Evolutionary conservation across 768 basidiomycete genomes (phyloP).

Genomic region (Hebeloma cylindrosporum): DNA sequence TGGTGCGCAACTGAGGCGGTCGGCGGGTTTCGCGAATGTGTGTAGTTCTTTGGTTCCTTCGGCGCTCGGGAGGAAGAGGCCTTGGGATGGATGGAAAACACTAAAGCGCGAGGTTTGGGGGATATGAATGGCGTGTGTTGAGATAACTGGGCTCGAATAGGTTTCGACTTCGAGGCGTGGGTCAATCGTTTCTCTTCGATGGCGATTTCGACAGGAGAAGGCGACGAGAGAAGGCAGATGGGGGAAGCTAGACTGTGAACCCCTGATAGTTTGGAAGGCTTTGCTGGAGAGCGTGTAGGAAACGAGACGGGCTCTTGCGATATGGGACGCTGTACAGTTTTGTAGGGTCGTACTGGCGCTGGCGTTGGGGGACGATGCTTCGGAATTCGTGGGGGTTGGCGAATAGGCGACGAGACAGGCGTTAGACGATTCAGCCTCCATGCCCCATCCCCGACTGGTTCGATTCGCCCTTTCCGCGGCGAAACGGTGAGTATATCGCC

Average conservation of each 20-base stretch:
- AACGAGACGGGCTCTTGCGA: neutral
- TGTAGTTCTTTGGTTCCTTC: neutral
- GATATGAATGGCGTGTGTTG: constrained; percentile 1
- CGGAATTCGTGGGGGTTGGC: neutral
- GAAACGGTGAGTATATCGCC: neutral
- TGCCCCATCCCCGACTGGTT: constrained; percentile 15
- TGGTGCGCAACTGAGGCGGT: neutral
- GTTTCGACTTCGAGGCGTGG: neutral
- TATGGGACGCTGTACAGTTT: neutral
- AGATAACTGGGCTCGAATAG: constrained; percentile 2
- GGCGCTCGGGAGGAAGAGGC: neutral
- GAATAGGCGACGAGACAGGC: constrained; percentile 20
- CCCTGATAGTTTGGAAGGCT: neutral
- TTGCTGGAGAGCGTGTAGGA: neutral
- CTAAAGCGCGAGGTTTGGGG: constrained; percentile 8
- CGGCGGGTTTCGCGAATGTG: neutral
- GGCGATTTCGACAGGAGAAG: constrained; percentile 12
- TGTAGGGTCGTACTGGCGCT: neutral
- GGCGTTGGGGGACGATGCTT: neutral
- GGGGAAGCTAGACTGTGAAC: constrained; percentile 24
- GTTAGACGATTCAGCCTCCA: constrained; percentile 23
- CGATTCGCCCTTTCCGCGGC: constrained; percentile 6
- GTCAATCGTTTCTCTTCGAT: neutral
- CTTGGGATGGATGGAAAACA: neutral
- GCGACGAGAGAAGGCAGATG: constrained; percentile 23